Evolutionary conservation across 257 asterid species (phyloP).

Genomic region (Haberlea rhodopensis): DNA sequence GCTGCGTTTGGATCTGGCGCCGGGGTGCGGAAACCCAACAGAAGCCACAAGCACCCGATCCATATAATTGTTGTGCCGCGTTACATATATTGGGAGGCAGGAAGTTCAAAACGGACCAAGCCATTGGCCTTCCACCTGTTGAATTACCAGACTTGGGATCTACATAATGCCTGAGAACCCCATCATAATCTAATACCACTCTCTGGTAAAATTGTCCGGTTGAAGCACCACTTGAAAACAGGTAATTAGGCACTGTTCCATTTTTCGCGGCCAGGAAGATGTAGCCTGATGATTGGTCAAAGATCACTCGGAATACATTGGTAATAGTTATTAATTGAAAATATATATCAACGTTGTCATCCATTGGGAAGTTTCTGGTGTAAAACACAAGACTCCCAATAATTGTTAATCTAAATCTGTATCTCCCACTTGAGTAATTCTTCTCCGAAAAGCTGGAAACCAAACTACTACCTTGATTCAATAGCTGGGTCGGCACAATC

Average conservation of each 20-base stretch:
- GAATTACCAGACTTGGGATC: constrained; percentile 23
- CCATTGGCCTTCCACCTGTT: constrained; percentile 22
- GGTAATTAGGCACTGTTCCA: not conserved
- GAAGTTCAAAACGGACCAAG: constrained; percentile 22
- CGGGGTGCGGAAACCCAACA: too few relatives aligned
- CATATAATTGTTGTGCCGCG: not conserved
- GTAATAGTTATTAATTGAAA: constrained; percentile 12
- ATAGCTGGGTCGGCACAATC: constrained; percentile 36
- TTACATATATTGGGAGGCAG: constrained; percentile 29
- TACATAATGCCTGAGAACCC: constrained; percentile 38
- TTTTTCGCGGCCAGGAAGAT: not conserved
- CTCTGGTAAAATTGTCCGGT: constrained; percentile 18
- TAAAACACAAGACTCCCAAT: constrained; percentile 42
- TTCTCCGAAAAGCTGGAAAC: constrained; percentile 32
- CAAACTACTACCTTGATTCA: constrained; percentile 15
- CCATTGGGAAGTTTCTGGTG: constrained; percentile 27
- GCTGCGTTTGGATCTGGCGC: too few relatives aligned
- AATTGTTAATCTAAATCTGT: constrained; percentile 25
- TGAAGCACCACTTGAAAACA: not conserved
- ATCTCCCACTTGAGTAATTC: constrained; percentile 35
- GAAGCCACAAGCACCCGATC: constrained; percentile 50
- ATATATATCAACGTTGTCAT: constrained; percentile 1
- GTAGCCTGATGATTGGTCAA: constrained; percentile 25
- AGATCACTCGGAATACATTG: constrained; percentile 20
- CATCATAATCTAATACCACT: constrained; percentile 40